These are phyloP conservation scores for Parsonsia alboflavescens DNA, from an alignment of 257 asterid species.

Conservation along the genomic window DNA sequence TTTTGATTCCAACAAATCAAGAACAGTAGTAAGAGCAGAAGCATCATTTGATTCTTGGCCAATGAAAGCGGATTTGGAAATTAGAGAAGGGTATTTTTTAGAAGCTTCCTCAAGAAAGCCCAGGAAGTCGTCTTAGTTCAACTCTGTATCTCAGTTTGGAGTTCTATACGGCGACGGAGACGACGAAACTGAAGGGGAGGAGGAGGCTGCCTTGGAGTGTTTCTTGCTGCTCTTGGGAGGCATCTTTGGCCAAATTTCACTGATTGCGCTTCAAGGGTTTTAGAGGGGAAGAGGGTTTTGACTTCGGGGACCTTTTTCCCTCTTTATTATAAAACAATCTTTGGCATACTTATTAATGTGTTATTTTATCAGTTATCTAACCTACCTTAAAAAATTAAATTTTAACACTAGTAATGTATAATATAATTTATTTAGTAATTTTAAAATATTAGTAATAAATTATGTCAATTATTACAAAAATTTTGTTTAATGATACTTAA, in stretches of 20 bases:
- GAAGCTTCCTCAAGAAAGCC: constrained; percentile 56
- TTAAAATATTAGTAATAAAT: too few species aligned
- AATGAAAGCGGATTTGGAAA: constrained; percentile 45
- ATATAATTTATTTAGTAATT: too few species aligned
- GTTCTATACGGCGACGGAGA: constrained; percentile 11
- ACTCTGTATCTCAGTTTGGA: constrained; percentile 15
- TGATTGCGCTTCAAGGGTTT: neutral
- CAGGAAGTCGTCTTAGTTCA: constrained; percentile 31
- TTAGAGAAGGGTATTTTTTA: constrained; percentile 52
- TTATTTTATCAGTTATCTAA: too few species aligned
- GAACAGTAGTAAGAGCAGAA: constrained; percentile 20
- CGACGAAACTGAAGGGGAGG: constrained; percentile 14
- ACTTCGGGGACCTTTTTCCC: too few species aligned
- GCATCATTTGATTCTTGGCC: constrained; percentile 21
- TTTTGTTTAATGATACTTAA: too few species aligned
- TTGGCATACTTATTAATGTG: too few species aligned
- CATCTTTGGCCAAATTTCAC: neutral
- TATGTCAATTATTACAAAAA: too few species aligned
- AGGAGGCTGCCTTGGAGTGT: constrained; percentile 29
- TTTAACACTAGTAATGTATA: too few species aligned
- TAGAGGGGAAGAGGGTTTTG: neutral
- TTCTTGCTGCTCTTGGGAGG: constrained; percentile 52
- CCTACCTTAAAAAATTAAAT: too few species aligned
- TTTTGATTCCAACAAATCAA: constrained; percentile 24
- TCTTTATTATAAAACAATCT: too few species aligned